Conservation (phyloP, 176 grass and related monocot species). For the Oryza rufipogon region DNA sequence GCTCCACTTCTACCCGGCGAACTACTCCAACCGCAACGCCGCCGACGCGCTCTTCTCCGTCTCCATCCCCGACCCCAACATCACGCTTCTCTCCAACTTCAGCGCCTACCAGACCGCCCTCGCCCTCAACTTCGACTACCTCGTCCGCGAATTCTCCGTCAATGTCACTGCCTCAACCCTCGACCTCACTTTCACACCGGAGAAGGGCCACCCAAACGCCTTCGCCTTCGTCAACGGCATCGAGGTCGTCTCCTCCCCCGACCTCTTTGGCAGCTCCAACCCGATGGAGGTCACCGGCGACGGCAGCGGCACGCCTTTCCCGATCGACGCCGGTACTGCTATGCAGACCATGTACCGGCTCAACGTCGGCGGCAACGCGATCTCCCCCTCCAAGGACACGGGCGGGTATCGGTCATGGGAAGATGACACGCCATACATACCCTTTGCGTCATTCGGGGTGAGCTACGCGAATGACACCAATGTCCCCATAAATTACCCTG, state of each 20-base stretch:
- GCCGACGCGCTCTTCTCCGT: constrained; percentile 79
- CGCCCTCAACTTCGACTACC: constrained; percentile 56
- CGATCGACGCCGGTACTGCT: constrained; percentile 34
- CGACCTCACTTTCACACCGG: constrained; percentile 85
- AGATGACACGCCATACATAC: constrained; percentile 68
- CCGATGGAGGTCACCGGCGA: constrained; percentile 41
- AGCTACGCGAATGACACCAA: constrained; percentile 61
- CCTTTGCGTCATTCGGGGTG: constrained; percentile 55
- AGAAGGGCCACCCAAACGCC: constrained; percentile 52
- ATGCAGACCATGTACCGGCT: constrained; percentile 81
- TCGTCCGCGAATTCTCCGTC: constrained; percentile 73
- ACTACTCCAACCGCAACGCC: constrained; percentile 54
- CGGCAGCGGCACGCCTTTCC: constrained; percentile 37
- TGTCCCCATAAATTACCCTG: constrained; percentile 62
- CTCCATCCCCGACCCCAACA: constrained; percentile 42
- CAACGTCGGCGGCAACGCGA: constrained; percentile 76
- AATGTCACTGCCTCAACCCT: constrained; percentile 64
- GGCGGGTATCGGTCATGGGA: constrained; percentile 74
- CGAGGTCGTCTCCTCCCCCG: constrained; percentile 81
- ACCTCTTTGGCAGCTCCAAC: constrained; percentile 49
- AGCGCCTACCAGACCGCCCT: constrained; percentile 68
- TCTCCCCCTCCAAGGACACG: constrained; percentile 71
- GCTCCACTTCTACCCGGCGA: constrained; percentile 84
- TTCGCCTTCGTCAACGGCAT: constrained; percentile 93
- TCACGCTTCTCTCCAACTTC: constrained; percentile 81